Evolutionary conservation across 2,329 filamentous ascomycete species (phyloP).

Genomic region (Fusarium sp.): DNA sequence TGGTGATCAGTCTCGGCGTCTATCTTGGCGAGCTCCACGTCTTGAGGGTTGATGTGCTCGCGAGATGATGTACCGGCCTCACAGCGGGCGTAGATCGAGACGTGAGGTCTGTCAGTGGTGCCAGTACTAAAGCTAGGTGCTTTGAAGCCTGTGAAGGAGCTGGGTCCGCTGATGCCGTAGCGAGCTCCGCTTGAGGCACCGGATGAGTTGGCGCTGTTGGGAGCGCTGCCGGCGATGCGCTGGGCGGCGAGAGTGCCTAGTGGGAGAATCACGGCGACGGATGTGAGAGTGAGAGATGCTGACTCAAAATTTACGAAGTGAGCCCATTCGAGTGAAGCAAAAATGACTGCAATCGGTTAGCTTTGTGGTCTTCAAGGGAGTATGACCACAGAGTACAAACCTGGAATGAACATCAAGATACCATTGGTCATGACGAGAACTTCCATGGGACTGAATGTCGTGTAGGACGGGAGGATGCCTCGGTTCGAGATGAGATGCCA

Average conservation of each 20-base stretch:
- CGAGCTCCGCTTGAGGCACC: constrained; percentile 27
- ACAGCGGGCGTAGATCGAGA: constrained; percentile 44
- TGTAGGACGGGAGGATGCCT: constrained; percentile 57
- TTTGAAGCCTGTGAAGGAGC: constrained; percentile 41
- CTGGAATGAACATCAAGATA: constrained; percentile 66
- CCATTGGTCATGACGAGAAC: constrained; percentile 67
- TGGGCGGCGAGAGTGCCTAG: constrained; percentile 65
- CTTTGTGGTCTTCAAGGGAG: not conserved
- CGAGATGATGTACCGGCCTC: constrained; percentile 34
- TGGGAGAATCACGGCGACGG: constrained; percentile 63
- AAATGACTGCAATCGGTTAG: constrained; percentile 56
- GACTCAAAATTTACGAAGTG: constrained; percentile 59
- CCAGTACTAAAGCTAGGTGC: constrained; percentile 36
- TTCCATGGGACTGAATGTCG: constrained; percentile 62
- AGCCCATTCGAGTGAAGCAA: constrained; percentile 60
- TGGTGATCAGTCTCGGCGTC: constrained; percentile 32
- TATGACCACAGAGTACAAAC: constrained; percentile 48
- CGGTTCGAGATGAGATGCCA: constrained; percentile 61
- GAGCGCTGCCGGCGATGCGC: constrained; percentile 51
- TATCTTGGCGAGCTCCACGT: constrained; percentile 50
- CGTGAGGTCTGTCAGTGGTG: constrained; percentile 26
- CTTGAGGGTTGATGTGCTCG: constrained; percentile 43
- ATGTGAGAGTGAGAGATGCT: constrained; percentile 61
- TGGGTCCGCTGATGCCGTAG: constrained; percentile 27
- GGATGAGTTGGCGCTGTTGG: constrained; percentile 37